Percentiles rank a stretch among this genome's conserved stretches.
phyloP scores from a whole-genome alignment of 169 alveolate species.

The Plasmodium gaboni region DNA sequence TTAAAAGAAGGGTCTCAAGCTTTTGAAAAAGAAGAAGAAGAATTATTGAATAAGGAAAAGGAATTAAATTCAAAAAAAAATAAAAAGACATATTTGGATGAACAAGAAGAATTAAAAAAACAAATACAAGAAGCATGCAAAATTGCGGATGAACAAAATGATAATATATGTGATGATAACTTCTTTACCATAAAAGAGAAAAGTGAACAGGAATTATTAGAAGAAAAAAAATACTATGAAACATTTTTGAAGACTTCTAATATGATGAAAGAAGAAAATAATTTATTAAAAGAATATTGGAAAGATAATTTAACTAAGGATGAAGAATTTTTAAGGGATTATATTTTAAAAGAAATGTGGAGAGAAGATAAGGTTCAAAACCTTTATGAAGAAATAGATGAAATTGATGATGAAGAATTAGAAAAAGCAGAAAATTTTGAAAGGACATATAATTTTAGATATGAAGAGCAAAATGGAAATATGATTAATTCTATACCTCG shows the following conservation, averaged over 20 bases:
- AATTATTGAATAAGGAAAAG: conserved; percentile 34
- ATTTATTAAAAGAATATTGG: conserved; percentile 73
- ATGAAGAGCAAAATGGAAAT: conserved; percentile 42
- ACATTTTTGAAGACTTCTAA: conserved; percentile 44
- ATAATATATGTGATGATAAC: conserved; percentile 69
- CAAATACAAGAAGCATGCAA: conserved; percentile 80
- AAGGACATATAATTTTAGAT: conserved; percentile 81
- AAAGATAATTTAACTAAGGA: conserved; percentile 79
- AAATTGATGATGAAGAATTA: conserved; percentile 82
- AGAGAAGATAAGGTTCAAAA: conserved; percentile 82
- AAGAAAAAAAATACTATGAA: conserved; percentile 50
- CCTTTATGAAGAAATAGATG: conserved; percentile 75
- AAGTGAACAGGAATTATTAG: conserved; percentile 58
- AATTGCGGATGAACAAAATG: conserved; percentile 58
- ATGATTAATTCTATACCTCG: conserved; percentile 52
- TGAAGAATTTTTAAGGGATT: conserved; percentile 86
- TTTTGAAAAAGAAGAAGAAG: conserved; percentile 78
- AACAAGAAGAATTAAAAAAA: conserved; percentile 81
- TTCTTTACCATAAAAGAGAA: conserved; percentile 77
- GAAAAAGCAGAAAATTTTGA: conserved; percentile 84
- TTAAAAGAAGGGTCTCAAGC: conserved; percentile 84
- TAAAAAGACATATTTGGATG: conserved; percentile 74
- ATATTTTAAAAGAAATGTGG: conserved; percentile 86
- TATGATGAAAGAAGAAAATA: conserved; percentile 52
- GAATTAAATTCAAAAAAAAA: conserved; percentile 7